Evolutionary conservation across 2,329 filamentous ascomycete genomes (phyloP).

Genomic region (Sporothrix pallida): DNA sequence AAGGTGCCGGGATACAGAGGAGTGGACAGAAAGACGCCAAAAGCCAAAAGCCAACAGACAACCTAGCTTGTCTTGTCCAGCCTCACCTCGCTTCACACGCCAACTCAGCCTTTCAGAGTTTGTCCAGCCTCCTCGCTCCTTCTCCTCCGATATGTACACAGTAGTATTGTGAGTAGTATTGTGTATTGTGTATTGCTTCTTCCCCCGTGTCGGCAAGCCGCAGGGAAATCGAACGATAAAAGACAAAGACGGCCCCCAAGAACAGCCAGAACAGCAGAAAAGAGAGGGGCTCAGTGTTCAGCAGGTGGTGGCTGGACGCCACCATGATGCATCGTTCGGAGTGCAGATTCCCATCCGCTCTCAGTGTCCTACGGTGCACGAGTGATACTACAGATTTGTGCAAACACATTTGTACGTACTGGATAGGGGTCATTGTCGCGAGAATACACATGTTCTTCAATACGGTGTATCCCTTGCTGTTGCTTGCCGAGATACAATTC

Average conservation of each 20-base stretch:
- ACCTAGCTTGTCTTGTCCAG: neutral
- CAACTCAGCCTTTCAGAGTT: too few relatives aligned
- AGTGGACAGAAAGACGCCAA: too few relatives aligned
- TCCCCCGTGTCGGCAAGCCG: neutral
- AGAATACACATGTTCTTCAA: neutral
- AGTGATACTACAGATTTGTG: neutral
- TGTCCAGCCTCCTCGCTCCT: neutral
- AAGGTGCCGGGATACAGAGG: too few relatives aligned
- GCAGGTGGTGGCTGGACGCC: neutral
- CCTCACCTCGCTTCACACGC: neutral
- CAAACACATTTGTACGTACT: neutral
- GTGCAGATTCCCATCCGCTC: neutral
- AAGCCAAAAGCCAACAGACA: too few relatives aligned
- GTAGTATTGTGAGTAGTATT: too few relatives aligned
- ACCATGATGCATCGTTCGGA: constrained; percentile 9
- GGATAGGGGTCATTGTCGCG: neutral
- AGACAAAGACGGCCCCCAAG: neutral
- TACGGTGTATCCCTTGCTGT: neutral
- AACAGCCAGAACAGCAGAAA: neutral
- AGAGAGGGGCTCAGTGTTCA: too few relatives aligned
- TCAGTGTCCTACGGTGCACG: neutral
- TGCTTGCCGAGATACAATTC: neutral
- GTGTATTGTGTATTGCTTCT: neutral
- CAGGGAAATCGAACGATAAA: constrained; percentile 21
- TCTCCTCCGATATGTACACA: neutral